Base-by-base conservation (phyloP, 345 rosid genomes). In the Populus deltoides region DNA sequence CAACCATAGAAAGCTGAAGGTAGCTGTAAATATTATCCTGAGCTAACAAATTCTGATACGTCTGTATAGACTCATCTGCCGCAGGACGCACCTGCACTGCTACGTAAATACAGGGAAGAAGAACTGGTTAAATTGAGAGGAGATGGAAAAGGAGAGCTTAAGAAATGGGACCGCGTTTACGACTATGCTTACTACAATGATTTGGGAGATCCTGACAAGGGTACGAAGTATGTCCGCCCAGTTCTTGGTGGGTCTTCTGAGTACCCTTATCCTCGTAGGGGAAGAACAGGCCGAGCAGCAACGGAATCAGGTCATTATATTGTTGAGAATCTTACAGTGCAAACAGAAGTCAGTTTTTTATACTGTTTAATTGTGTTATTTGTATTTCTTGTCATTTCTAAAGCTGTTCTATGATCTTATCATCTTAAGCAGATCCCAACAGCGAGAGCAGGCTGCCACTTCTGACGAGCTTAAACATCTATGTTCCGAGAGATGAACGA, bases 181-280 rank as follows among this genome's bases (percentile, higher is more conserved):
- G 90, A 88, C 77, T 88, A 88, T 71, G 88, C 83, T 62, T 81
- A 43, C 73, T 88, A 86, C 82, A 88, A 86, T 33, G 88, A 88
- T 73, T 73, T 88, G 79, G 87, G 87, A 1, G 76, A 84, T 69
- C 88, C 88, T 13, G 86, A 84, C 25, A 74, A 77, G 66, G 85
- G 79, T 51, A 38, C 71, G 0, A 51, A 74, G 25, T 80, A 71
- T 71, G 83, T 68, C 43, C 83, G 90, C 53, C 86, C 88, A 1
- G 69, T 84, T 73, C 88, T 87, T 36, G 90, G 88, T 10, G 90
- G 88, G 8, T 86, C 90, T 7, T 1, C 77, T 13, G 74, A 85
- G 38, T 68, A 81, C 29, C 90, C 90, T 63, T 87, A 85, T 75
- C 90, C 90, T 75, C 84, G 90, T 20, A 79, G 89, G 51, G 88